A percentile compares a stretch with the other conserved stretches of the same genome.
Evolutionary conservation across 108 stramenopile species (phyloP).

Genomic region (Bacterosira constricta): DNA sequence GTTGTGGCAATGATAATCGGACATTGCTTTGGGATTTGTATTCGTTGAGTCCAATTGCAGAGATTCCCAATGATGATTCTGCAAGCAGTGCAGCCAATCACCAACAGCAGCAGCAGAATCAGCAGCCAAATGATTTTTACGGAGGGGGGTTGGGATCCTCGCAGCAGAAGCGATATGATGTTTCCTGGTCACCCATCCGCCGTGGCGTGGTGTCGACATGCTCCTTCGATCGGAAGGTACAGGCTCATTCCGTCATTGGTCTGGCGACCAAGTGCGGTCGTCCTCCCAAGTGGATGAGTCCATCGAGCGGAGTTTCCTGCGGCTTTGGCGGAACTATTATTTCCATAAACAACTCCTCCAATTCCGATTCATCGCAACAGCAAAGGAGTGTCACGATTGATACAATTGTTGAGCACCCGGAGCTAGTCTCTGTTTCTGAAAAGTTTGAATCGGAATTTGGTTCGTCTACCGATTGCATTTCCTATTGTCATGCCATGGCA

Average conservation of each 20-base stretch:
- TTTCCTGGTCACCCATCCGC: constrained; percentile 90
- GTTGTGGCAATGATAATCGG: constrained; percentile 94
- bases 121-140: constrained; percentile 31
- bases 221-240: constrained; percentile 95
- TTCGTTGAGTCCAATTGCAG: constrained; percentile 82
- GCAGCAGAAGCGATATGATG: constrained; percentile 80
- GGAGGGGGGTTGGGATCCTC: constrained; percentile 70
- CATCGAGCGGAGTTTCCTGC: constrained; percentile 84
- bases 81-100: not conserved
- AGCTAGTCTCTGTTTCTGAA: constrained; percentile 62
- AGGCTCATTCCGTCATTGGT: constrained; percentile 86
- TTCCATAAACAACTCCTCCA: constrained; percentile 50
- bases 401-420: constrained; percentile 69
- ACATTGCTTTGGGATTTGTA: constrained; percentile 97
- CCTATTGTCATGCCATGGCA: constrained; percentile 75
- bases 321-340: constrained; percentile 93
- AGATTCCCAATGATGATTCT: constrained; percentile 73
- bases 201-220: constrained; percentile 91
- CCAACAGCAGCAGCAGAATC: not conserved
- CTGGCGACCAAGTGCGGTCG: constrained; percentile 73
- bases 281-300: constrained; percentile 95
- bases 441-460: constrained; percentile 72
- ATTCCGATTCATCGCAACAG: no score
- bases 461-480: constrained; percentile 55
- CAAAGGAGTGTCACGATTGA: constrained; percentile 58